These are phyloP conservation scores for Grigorovia humatica DNA, from an alignment of 805 yeast genomes.

Conservation along the genomic window DNA sequence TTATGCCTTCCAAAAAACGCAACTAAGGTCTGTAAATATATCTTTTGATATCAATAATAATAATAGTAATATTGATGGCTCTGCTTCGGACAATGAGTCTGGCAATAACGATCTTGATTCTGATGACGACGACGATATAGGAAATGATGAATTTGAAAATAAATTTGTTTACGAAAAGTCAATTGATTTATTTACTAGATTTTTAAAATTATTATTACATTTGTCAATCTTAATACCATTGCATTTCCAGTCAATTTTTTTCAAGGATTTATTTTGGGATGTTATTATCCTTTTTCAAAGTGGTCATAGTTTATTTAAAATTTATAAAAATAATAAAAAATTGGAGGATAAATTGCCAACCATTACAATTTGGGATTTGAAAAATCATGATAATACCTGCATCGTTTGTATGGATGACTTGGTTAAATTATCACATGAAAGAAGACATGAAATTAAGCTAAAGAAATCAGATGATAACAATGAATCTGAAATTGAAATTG, in stretches of 20 bases:
- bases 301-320: slow-evolving; percentile 30
- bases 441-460: neutral
- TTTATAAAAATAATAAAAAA: slow-evolving; percentile 41
- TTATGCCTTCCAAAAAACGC: slow-evolving; percentile 37
- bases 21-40: slow-evolving; percentile 2
- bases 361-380: slow-evolving; percentile 55
- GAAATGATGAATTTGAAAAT: slow-evolving; percentile 18
- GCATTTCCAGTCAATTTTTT: slow-evolving; percentile 36
- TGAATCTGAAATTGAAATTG: slow-evolving; percentile 2
- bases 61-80: neutral
- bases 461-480: neutral
- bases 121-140: slow-evolving; percentile 53
- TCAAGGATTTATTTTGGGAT: slow-evolving; percentile 40
- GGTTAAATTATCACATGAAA: slow-evolving; percentile 29
- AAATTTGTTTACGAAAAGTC: slow-evolving; percentile 50
- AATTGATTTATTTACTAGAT: slow-evolving; percentile 43
- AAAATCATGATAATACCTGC: slow-evolving; percentile 58
- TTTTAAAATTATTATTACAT: slow-evolving; percentile 37
- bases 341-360: slow-evolving; percentile 52
- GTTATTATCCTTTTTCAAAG: slow-evolving; percentile 26
- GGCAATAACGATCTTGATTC: slow-evolving; percentile 39
- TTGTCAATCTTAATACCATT: slow-evolving; percentile 38
- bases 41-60: neutral
- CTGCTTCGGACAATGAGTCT: neutral
- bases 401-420: slow-evolving; percentile 90